Percentiles rank a stretch among this genome's conserved stretches.
Evolutionary conservation across 2,329 filamentous ascomycete genomes (phyloP).

Genomic region (Botryotinia calthae): DNA sequence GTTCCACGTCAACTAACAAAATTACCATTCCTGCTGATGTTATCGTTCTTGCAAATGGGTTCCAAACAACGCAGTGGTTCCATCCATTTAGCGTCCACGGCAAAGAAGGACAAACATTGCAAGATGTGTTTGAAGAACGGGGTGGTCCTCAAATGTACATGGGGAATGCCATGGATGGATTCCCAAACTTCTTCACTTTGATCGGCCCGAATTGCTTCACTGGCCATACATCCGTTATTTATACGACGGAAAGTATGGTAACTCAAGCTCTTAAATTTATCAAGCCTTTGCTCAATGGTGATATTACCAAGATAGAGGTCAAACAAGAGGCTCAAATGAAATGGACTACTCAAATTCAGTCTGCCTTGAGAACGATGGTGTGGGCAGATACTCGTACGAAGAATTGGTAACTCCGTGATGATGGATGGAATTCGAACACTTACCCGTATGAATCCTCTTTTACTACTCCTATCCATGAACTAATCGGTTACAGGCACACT

Average conservation of each 20-base stretch:
- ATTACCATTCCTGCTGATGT: conserved; percentile 52
- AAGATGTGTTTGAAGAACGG: conserved; percentile 52
- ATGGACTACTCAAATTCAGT: conserved; percentile 49
- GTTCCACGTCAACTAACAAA: conserved; percentile 34
- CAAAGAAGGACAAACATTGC: conserved; percentile 46
- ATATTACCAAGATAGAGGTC: conserved; percentile 47
- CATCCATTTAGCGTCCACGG: conserved; percentile 53
- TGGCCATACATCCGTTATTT: conserved; percentile 55
- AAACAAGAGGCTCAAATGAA: conserved; percentile 47
- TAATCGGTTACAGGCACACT: conserved; percentile 42
- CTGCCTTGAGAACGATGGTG: conserved; percentile 45
- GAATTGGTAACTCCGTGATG: conserved; percentile 49
- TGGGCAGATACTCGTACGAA: conserved; percentile 47
- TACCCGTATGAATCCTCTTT: conserved; percentile 43
- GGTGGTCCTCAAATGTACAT: conserved; percentile 58
- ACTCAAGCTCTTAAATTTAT: conserved; percentile 55
- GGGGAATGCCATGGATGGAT: conserved; percentile 55
- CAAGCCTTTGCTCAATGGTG: conserved; percentile 48
- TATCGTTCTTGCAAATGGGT: conserved; percentile 58
- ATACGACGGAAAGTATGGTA: conserved; percentile 56
- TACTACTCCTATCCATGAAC: not conserved
- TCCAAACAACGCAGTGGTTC: conserved; percentile 53
- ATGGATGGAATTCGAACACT: conserved; percentile 49
- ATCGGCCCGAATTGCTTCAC: conserved; percentile 59
- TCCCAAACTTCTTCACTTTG: conserved; percentile 59